Base-by-base conservation (phyloP, 2,329 filamentous ascomycete species). In the Didymella arachidicola region DNA sequence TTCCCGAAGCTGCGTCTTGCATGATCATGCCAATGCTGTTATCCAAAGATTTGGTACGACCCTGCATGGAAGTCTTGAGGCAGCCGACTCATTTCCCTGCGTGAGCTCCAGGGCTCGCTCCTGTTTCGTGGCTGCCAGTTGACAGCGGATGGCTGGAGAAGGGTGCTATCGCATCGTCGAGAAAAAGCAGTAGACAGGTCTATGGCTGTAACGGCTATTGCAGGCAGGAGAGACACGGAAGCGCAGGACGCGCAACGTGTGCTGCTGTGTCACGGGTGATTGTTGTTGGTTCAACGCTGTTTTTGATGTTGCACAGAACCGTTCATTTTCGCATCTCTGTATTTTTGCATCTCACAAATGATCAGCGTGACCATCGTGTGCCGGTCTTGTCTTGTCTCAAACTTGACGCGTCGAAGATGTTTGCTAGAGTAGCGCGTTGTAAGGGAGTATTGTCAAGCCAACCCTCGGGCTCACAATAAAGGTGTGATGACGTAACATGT, bases 21-120 rank as follows among this genome's bases (percentile, higher is more conserved):
- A 48, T 49, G 45, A n/a, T 38, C 29, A 43, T 43, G 29, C 30
- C 39, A 60, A 65, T 42, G 56, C 60, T 22, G 57, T 44, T 25
- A 50, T 30, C 19, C 18, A 30, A 49, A 18, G 36, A 57, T 19
- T 36, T 59, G 7, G 11, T 57, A 7, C 48, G 50, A 12, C 47
- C 54, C 16, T 50, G 47, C 10, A 1, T 25, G 27, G 27, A 10
- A 1, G 41, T 27, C 7, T 18, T 2, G 14, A 25, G 30, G 30
- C 30, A 14, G 8, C 11, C 30, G 5, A 14, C 10, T 11, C 19
- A 16, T 14, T 11, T 41, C 10, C 19, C 19, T 41, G 38, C 19
- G 10, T 25, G 19, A 25, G n/a, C 4, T 25, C 8, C 2, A 25
- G 19, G 19, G 1, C 8, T 3, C 36, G 2, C 25, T 4, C 19